Percentiles rank a stretch among this genome's conserved stretches.
These are phyloP conservation scores for Fusarium sterilihyphosum DNA, from an alignment of 2,329 filamentous ascomycete genomes.

Conservation along the genomic window DNA sequence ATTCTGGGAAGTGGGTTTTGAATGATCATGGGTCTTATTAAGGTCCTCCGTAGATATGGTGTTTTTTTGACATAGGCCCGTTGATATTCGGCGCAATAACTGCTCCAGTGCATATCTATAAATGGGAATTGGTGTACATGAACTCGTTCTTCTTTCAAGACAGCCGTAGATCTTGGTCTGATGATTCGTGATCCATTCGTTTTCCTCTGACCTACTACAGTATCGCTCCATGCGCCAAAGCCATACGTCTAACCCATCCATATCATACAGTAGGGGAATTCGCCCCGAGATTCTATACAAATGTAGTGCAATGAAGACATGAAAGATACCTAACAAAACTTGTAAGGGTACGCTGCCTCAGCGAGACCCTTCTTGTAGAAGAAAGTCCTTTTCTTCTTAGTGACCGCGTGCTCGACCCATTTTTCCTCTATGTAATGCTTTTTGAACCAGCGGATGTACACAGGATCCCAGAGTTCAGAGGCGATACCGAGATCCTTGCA, in stretches of 20 bases:
- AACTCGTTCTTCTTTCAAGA: background rate
- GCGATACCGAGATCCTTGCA: slow-evolving; percentile 98
- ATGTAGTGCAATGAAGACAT: background rate
- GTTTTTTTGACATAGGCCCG: slow-evolving; percentile 17
- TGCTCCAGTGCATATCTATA: slow-evolving; percentile 22
- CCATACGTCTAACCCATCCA: slow-evolving; percentile 2
- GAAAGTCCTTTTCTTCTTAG: slow-evolving; percentile 90
- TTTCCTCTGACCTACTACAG: background rate
- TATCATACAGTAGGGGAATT: slow-evolving; percentile 25
- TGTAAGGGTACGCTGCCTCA: slow-evolving; percentile 71
- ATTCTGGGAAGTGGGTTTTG: slow-evolving; percentile 30
- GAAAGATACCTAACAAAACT: slow-evolving; percentile 41
- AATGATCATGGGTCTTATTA: slow-evolving; percentile 45
- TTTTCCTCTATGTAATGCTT: slow-evolving; percentile 78
- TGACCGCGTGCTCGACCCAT: slow-evolving; percentile 88
- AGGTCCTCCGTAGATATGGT: slow-evolving; percentile 2
- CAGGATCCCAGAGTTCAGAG: slow-evolving; percentile 95
- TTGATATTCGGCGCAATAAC: background rate
- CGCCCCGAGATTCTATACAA: slow-evolving; percentile 6
- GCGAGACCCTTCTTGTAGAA: slow-evolving; percentile 84
- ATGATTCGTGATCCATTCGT: background rate
- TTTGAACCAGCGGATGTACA: slow-evolving; percentile 87
- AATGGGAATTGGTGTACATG: slow-evolving; percentile 12
- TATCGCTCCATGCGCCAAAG: slow-evolving; percentile 21
- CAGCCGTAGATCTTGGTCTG: background rate